Percentiles rank a stretch among this genome's conserved stretches.
Conservation (phyloP, 2,329 filamentous ascomycete species). For the Beauveria asiatica region DNA sequence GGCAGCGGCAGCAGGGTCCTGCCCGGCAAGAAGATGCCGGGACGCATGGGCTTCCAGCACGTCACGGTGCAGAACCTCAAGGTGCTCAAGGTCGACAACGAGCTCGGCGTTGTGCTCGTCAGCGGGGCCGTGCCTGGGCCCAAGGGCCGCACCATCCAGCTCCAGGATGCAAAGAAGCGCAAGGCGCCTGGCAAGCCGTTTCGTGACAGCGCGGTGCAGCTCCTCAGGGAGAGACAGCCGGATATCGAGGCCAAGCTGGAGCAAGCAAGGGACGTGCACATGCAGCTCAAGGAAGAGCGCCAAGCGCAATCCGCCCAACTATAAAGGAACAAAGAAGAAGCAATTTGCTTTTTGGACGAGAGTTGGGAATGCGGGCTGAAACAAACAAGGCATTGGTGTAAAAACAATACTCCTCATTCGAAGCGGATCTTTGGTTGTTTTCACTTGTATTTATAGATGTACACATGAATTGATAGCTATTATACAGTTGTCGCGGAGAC, state of each 20-base stretch:
- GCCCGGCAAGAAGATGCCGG: slow-evolving; percentile 97
- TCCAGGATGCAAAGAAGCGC: slow-evolving; percentile 91
- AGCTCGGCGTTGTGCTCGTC: slow-evolving; percentile 80
- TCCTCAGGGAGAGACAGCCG: slow-evolving; percentile 38
- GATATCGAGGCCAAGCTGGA: slow-evolving; percentile 37
- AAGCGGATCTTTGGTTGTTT: slow-evolving; percentile 16
- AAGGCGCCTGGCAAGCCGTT: slow-evolving; percentile 42
- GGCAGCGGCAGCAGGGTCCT: slow-evolving; percentile 86
- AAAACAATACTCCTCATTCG: slow-evolving; percentile 8
- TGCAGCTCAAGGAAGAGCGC: slow-evolving; percentile 45
- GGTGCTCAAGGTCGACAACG: slow-evolving; percentile 78
- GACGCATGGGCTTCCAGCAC: slow-evolving; percentile 83
- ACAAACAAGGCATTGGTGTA: neutral
- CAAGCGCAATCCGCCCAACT: slow-evolving; percentile 28
- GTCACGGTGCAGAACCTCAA: slow-evolving; percentile 88
- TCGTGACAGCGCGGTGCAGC: slow-evolving; percentile 35
- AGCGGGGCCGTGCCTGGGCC: slow-evolving; percentile 82
- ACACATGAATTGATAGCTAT: slow-evolving; percentile 15
- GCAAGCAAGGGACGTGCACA: slow-evolving; percentile 40
- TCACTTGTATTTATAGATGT: slow-evolving; percentile 31
- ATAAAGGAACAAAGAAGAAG: slow-evolving; percentile 17
- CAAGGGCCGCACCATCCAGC: slow-evolving; percentile 73
- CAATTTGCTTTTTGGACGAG: neutral
- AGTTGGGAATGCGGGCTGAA: neutral
- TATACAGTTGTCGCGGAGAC: slow-evolving; percentile 13